phyloP scores from a whole-genome alignment of 805 yeast genomes.

The Wickerhamiella spandovensis region DNA sequence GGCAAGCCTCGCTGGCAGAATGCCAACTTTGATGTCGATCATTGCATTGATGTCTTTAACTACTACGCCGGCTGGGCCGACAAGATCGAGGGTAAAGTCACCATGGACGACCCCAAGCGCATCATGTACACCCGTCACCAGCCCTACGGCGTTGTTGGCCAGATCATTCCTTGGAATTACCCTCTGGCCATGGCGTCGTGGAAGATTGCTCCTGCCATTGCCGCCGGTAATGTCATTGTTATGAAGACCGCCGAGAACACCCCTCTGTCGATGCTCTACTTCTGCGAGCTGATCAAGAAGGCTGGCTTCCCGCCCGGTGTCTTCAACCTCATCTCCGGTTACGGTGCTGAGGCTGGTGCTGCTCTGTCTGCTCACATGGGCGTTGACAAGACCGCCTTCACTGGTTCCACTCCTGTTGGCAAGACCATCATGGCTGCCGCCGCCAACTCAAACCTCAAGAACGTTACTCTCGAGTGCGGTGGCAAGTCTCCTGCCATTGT shows the following conservation, averaged over 20 bases:
- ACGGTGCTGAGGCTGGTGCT: slow-evolving; percentile 60
- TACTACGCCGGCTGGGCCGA: slow-evolving; percentile 70
- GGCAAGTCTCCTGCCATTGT: slow-evolving; percentile 90
- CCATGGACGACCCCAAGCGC: slow-evolving; percentile 45
- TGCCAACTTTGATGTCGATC: slow-evolving; percentile 39
- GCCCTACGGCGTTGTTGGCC: slow-evolving; percentile 54
- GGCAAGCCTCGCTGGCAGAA: slow-evolving; percentile 50
- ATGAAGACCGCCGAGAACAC: slow-evolving; percentile 67
- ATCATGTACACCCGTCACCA: slow-evolving; percentile 59
- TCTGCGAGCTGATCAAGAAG: slow-evolving; percentile 43
- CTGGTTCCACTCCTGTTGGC: slow-evolving; percentile 89
- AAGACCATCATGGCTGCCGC: slow-evolving; percentile 64
- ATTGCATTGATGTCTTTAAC: slow-evolving; percentile 41
- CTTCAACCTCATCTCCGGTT: slow-evolving; percentile 57
- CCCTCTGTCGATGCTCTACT: slow-evolving; percentile 52
- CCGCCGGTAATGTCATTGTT: slow-evolving; percentile 63
- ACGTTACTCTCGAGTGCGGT: slow-evolving; percentile 86
- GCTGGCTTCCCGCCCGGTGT: slow-evolving; percentile 74
- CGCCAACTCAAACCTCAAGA: slow-evolving; percentile 52
- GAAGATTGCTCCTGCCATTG: slow-evolving; percentile 75
- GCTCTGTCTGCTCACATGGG: slow-evolving; percentile 44
- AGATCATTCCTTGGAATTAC: slow-evolving; percentile 63
- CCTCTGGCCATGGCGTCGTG: slow-evolving; percentile 63
- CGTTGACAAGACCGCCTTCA: slow-evolving; percentile 79
- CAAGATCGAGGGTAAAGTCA: slow-evolving; percentile 46